phyloP scores from a whole-genome alignment of 495 filamentous ascomycete genomes.

The Hypoxylon perforatum region DNA sequence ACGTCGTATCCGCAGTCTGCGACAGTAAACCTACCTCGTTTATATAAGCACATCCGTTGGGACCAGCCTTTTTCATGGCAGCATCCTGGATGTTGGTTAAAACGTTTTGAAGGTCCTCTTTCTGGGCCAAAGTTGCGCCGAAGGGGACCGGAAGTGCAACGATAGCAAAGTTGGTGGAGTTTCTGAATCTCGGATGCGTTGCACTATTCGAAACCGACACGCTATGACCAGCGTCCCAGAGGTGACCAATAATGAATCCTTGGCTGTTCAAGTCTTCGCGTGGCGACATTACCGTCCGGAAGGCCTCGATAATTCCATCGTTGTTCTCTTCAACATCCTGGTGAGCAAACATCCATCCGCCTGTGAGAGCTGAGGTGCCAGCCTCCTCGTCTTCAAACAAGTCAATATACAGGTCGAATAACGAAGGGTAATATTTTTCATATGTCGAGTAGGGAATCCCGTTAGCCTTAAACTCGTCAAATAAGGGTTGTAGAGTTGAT shows the following conservation, averaged over 20 bases:
- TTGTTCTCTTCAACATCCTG: constrained; percentile 55
- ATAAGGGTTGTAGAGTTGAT: constrained; percentile 57
- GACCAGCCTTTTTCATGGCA: constrained; percentile 55
- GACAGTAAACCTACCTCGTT: constrained; percentile 50
- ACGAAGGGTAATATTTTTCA: constrained; percentile 51
- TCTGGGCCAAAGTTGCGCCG: constrained; percentile 50
- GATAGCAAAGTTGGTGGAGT: constrained; percentile 62
- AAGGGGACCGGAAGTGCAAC: constrained; percentile 49
- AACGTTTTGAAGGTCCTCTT: constrained; percentile 49
- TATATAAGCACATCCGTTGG: constrained; percentile 55
- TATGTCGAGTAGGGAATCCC: constrained; percentile 49
- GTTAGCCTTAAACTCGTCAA: constrained; percentile 53
- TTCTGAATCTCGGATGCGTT: constrained; percentile 55
- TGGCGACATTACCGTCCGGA: constrained; percentile 46
- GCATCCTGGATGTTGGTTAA: constrained; percentile 58
- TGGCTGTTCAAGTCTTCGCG: constrained; percentile 40
- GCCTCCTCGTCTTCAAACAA: constrained; percentile 60
- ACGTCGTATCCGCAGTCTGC: not conserved
- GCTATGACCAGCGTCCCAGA: constrained; percentile 59
- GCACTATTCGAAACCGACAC: constrained; percentile 49
- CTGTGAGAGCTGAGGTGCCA: constrained; percentile 56
- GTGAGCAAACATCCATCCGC: constrained; percentile 58
- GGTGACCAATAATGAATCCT: constrained; percentile 60
- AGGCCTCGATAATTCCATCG: constrained; percentile 53
- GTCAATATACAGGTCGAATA: constrained; percentile 59